These are phyloP conservation scores for Pinus tabuliformis DNA, from an alignment of 75 land plant genomes.

Conservation along the genomic window DNA sequence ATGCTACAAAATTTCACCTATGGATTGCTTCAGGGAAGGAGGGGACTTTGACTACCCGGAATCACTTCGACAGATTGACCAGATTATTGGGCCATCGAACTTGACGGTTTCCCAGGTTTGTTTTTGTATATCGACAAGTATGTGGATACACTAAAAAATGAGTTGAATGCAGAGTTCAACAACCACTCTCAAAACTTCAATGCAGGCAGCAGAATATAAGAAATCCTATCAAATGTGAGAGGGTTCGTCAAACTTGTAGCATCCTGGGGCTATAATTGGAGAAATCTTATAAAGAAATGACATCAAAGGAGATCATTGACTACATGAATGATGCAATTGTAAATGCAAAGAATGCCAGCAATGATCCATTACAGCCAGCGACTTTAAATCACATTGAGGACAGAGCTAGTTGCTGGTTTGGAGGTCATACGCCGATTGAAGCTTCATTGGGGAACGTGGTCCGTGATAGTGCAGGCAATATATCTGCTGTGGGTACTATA, in stretches of 20 bases:
- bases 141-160: not conserved
- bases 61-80: slow-evolving; percentile 26
- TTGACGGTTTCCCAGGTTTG: not conserved
- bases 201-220: slow-evolving; percentile 9
- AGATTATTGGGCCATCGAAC: not conserved
- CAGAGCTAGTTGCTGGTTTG: no score
- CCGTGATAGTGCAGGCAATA: no score
- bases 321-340: slow-evolving; percentile 32
- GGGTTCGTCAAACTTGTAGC: slow-evolving; percentile 6
- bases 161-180: slow-evolving; percentile 7
- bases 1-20: slow-evolving; percentile 32
- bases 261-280: slow-evolving; percentile 48
- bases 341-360: slow-evolving; percentile 12
- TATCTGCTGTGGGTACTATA: slow-evolving; percentile 28
- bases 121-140: not conserved
- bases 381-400: no score
- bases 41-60: slow-evolving; percentile 43
- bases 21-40: slow-evolving; percentile 53
- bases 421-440: no score
- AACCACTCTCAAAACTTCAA: not conserved
- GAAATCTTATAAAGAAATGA: slow-evolving; percentile 28
- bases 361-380: slow-evolving; percentile 22
- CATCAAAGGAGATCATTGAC: slow-evolving; percentile 22
- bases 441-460: no score
- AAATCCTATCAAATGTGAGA: slow-evolving; percentile 21